Base-by-base conservation (phyloP, 257 asterid species). In the Nicotiana paniculata region DNA sequence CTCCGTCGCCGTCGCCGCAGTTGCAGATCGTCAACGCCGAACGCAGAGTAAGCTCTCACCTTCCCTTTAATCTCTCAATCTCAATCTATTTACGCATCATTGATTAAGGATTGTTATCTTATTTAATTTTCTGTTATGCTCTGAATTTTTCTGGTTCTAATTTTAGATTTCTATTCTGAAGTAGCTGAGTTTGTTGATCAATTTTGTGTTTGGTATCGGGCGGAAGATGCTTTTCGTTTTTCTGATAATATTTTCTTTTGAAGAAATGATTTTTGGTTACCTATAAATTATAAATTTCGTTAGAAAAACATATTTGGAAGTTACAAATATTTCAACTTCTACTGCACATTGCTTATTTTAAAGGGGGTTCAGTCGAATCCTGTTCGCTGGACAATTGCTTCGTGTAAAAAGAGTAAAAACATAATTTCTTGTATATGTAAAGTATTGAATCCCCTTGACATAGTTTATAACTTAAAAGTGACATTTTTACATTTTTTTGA, bases 11-110 rank as follows among this genome's bases (percentile, higher is more conserved):
- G 3, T 37, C 88, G 28, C 58, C 89, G 55, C 90, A 91, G 83
- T 95, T 96, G 72, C 97, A 94, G 90, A 92, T 96, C 92, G 83
- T 89, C 77, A 90, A 84, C 26, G 98, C 98, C 81, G 98, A 96
- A 90, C 94, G 99, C 48, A 92, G 95, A 82, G 99, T 93, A 81
- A 83, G 85, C 75, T 74, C 53, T 18, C 72, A 78, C 72, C 3
- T 59, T 57, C 76, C 33, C 1, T 7, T 39, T 12, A 72, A 12
- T 46, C 6, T 12, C 24, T 72, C 78, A 72, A 72, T 46, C 48
- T 75, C 26, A 55, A 55, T 55, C 5, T 16, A 55, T 24, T 15
- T 48, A 43, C 32, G 13, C 24, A 72, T 72, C 37, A 46, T 24
- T 46, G 39, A 26, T 72, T 72, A 24, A 12, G 13, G 79, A 70